Percentiles rank a stretch among this genome's conserved stretches.
Conservation (phyloP, 352 stramenopile species). For the Phytophthora rubi region DNA sequence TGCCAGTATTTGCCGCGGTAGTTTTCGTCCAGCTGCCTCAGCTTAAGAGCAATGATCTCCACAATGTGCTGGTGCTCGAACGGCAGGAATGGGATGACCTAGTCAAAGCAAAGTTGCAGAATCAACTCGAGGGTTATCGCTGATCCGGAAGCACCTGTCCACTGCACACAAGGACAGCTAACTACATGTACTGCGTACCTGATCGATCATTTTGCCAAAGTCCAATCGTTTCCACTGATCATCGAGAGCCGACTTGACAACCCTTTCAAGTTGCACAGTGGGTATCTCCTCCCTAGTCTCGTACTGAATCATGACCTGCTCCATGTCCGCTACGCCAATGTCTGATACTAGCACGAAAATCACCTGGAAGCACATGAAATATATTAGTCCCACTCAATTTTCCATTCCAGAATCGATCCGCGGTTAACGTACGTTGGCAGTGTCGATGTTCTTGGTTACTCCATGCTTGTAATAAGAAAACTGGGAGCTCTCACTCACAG, state of each 20-base stretch:
- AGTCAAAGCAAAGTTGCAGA: neutral
- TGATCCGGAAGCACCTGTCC: neutral
- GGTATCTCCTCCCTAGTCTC: slow-evolving; percentile 74
- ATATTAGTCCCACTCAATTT: slow-evolving; percentile 8
- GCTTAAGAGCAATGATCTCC: slow-evolving; percentile 84
- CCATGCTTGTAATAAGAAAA: slow-evolving; percentile 82
- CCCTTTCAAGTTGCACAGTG: slow-evolving; percentile 61
- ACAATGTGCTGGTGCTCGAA: slow-evolving; percentile 86
- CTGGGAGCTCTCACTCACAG: slow-evolving; percentile 69
- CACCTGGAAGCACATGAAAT: slow-evolving; percentile 45
- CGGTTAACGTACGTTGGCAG: slow-evolving; percentile 60
- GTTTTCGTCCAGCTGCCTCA: slow-evolving; percentile 74
- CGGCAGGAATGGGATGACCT: slow-evolving; percentile 90
- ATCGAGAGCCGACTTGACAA: slow-evolving; percentile 82
- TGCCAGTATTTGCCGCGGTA: slow-evolving; percentile 83
- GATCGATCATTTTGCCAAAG: slow-evolving; percentile 91
- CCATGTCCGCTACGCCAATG: slow-evolving; percentile 86
- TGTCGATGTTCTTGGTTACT: slow-evolving; percentile 69
- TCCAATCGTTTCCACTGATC: slow-evolving; percentile 88
- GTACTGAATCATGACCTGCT: slow-evolving; percentile 86
- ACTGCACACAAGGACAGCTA: neutral
- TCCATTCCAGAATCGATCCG: neutral
- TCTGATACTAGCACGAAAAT: slow-evolving; percentile 92
- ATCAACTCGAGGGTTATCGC: neutral
- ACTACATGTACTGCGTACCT: slow-evolving; percentile 37